phyloP scores from a whole-genome alignment of 106 monocot species.

The Hemerocallis citrina region DNA sequence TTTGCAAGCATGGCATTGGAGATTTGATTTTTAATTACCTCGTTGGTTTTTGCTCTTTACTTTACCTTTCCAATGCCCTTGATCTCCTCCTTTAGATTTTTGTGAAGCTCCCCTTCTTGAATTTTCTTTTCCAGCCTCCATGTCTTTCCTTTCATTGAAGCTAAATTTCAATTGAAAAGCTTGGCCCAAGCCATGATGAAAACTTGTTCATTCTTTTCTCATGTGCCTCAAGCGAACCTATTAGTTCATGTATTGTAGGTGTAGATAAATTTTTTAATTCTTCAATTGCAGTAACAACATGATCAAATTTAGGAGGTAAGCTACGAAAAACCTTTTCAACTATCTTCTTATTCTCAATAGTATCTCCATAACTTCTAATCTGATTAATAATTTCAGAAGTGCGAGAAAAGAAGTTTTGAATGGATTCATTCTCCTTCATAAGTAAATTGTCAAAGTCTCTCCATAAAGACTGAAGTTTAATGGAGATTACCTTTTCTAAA shows the following conservation, averaged over 20 bases:
- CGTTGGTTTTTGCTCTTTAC: too few relatives aligned
- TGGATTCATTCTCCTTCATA: not conserved
- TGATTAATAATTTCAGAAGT: not conserved
- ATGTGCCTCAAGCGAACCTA: not conserved
- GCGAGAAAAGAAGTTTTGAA: not conserved
- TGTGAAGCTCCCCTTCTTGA: too few relatives aligned
- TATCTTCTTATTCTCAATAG: not conserved
- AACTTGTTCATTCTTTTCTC: conserved; percentile 1
- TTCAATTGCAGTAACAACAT: conserved; percentile 6
- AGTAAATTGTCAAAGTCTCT: not conserved
- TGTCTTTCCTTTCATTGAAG: too few relatives aligned
- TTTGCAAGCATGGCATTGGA: too few relatives aligned
- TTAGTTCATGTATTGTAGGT: not conserved
- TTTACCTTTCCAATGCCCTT: too few relatives aligned
- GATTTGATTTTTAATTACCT: too few relatives aligned
- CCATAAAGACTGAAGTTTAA: not conserved
- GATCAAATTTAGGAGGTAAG: conserved; percentile 1
- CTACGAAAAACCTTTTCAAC: not conserved
- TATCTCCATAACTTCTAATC: not conserved
- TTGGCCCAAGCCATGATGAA: too few relatives aligned
- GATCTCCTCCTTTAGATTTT: too few relatives aligned
- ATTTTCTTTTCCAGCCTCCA: too few relatives aligned
- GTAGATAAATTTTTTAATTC: not conserved
- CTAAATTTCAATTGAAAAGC: too few relatives aligned
- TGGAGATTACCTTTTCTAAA: not conserved